A percentile compares a stretch with the other conserved stretches of the same genome.
These are phyloP conservation scores for Thermothielavioides terrestris DNA, from an alignment of 495 filamentous ascomycete genomes.

Conservation along the genomic window DNA sequence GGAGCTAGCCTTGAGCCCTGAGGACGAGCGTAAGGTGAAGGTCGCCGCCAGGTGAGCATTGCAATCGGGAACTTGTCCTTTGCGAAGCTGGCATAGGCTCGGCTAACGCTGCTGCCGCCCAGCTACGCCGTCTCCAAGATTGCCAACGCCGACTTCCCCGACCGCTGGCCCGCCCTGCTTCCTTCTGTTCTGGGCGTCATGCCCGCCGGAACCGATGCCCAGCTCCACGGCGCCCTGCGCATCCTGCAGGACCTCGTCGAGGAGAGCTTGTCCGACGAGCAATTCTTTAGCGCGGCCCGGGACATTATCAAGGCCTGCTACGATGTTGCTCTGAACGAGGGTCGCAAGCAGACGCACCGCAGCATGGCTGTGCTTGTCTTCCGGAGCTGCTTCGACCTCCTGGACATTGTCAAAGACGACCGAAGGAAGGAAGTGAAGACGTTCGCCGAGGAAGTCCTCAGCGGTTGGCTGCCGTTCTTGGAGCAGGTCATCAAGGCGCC, in stretches of 20 bases:
- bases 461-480: slow-evolving; percentile 83
- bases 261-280: slow-evolving; percentile 83
- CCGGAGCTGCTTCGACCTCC: slow-evolving; percentile 79
- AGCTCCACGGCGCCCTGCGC: slow-evolving; percentile 80
- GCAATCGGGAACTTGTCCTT: no score
- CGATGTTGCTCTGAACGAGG: slow-evolving; percentile 66
- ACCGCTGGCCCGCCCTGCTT: slow-evolving; percentile 82
- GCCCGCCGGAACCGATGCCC: slow-evolving; percentile 57
- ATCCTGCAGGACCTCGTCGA: slow-evolving; percentile 88
- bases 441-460: slow-evolving; percentile 79
- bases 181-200: slow-evolving; percentile 72
- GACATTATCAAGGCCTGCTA: slow-evolving; percentile 77
- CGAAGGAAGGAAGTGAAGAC: slow-evolving; percentile 73
- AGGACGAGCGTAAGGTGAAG: slow-evolving; percentile 78
- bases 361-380: slow-evolving; percentile 84
- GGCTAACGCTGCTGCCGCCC: background rate
- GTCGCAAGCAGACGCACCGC: slow-evolving; percentile 63
- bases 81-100: no score
- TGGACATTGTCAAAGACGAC: slow-evolving; percentile 92
- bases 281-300: slow-evolving; percentile 81
- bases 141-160: slow-evolving; percentile 84
- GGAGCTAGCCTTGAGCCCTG: slow-evolving; percentile 62
- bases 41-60: slow-evolving; percentile 55
- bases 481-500: slow-evolving; percentile 57
- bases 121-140: slow-evolving; percentile 94